Percentiles rank a stretch among this genome's conserved stretches.
Conservation (phyloP, 208 protist genomes). For the Leishmania braziliensis region DNA sequence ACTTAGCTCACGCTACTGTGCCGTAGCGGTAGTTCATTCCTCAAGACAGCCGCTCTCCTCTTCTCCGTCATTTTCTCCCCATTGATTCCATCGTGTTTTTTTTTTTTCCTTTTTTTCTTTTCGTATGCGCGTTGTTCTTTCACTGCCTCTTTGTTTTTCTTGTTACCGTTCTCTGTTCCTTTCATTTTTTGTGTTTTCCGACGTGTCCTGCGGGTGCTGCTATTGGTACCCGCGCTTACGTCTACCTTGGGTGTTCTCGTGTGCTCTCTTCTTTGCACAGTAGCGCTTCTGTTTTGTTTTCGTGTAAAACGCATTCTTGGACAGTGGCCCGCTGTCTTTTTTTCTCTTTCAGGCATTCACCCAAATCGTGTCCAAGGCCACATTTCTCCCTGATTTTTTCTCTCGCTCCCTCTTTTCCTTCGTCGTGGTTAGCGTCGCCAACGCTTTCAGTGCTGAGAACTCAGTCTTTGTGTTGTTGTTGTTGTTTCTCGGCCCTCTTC, state of each 20-base stretch:
- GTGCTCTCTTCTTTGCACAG: not conserved
- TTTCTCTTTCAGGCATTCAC: not conserved
- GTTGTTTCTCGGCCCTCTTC: not conserved
- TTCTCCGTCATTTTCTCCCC: not conserved
- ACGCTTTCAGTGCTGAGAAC: not conserved
- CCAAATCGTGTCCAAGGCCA: not conserved
- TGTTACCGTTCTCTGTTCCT: not conserved
- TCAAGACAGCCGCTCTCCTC: not conserved
- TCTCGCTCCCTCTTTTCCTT: not conserved
- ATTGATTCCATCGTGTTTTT: not conserved
- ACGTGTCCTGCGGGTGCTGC: too few relatives aligned
- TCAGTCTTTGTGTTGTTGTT: not conserved
- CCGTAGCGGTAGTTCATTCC: not conserved
- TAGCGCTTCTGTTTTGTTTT: not conserved
- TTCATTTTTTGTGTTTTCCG: not conserved
- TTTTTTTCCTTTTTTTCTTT: not conserved
- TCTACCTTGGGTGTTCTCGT: not conserved
- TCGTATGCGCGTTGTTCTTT: conserved; percentile 1
- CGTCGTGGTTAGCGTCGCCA: not conserved
- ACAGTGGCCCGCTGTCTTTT: not conserved
- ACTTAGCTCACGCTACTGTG: not conserved
- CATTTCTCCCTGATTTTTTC: not conserved
- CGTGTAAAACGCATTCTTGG: not conserved
- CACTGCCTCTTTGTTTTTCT: not conserved
- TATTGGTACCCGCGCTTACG: not conserved